phyloP scores from a whole-genome alignment of 164 flowering plant genomes.

The Chimonanthus salicifolius region DNA sequence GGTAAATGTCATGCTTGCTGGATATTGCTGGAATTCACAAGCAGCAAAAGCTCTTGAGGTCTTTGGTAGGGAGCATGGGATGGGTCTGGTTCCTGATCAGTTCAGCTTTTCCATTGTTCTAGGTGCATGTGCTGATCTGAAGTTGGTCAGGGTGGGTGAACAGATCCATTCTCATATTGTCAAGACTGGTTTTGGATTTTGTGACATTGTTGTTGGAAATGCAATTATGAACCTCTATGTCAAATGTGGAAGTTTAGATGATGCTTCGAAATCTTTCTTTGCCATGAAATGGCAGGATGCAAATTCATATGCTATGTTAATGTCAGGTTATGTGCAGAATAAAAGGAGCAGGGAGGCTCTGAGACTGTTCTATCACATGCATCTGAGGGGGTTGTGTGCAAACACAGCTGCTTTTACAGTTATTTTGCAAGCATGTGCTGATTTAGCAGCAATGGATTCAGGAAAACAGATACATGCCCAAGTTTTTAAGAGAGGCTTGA shows the following conservation, averaged over 20 bases:
- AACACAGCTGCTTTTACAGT: background rate
- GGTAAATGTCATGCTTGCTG: slow-evolving; percentile 9
- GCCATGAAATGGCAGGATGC: slow-evolving; percentile 4
- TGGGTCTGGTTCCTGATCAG: slow-evolving; percentile 12
- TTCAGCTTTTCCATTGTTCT: slow-evolving; percentile 8
- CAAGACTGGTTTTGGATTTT: slow-evolving; percentile 8
- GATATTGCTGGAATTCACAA: slow-evolving; percentile 10
- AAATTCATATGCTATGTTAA: slow-evolving; percentile 3
- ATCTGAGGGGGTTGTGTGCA: slow-evolving; percentile 5
- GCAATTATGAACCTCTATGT: slow-evolving; percentile 7
- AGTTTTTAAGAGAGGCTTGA: slow-evolving; percentile 2
- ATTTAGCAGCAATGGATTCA: background rate
- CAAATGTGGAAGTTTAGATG: slow-evolving; percentile 9
- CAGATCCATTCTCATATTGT: slow-evolving; percentile 9
- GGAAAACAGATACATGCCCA: slow-evolving; percentile 7
- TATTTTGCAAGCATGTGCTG: slow-evolving; percentile 4
- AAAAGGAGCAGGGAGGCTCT: slow-evolving; percentile 3
- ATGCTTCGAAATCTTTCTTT: background rate
- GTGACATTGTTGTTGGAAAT: slow-evolving; percentile 9
- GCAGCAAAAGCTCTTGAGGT: slow-evolving; percentile 1
- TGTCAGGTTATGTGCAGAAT: slow-evolving; percentile 3
- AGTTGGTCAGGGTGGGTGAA: slow-evolving; percentile 2
- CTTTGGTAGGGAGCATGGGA: slow-evolving; percentile 7
- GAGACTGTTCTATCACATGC: slow-evolving; percentile 11
- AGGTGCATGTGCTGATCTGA: slow-evolving; percentile 8